A percentile compares a stretch with the other conserved stretches of the same genome.
These are phyloP conservation scores for Neurospora sp. DNA, from an alignment of 495 filamentous ascomycete species.

Conservation along the genomic window DNA sequence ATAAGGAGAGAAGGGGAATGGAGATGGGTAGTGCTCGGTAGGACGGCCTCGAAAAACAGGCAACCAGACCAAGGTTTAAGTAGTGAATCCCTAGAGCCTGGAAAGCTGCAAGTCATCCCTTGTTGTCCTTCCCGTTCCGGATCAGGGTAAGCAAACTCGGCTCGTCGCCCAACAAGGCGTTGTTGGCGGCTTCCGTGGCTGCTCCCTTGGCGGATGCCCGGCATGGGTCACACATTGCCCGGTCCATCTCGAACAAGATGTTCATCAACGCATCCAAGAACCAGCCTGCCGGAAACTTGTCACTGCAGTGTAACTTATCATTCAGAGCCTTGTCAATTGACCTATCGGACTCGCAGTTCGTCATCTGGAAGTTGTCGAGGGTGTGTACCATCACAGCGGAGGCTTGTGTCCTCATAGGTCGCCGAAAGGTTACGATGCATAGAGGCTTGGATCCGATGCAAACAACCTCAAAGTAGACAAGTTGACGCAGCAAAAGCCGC, in stretches of 20 bases:
- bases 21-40: too few species aligned
- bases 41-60: not conserved
- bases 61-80: not conserved
- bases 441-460: not conserved
- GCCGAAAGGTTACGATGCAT: not conserved
- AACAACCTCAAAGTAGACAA: too few species aligned
- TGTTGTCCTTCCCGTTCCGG: not conserved
- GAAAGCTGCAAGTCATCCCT: not conserved
- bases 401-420: not conserved
- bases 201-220: not conserved
- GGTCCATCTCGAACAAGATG: not conserved
- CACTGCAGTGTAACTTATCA: not conserved
- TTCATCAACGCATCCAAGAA: not conserved
- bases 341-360: too few species aligned
- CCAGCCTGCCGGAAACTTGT: not conserved
- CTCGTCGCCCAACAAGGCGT: not conserved
- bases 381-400: not conserved
- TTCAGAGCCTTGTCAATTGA: not conserved
- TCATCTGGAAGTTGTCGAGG: too few species aligned
- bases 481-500: too few species aligned
- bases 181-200: not conserved
- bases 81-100: fast-evolving
- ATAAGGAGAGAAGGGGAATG: too few species aligned
- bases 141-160: not conserved
- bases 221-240: not conserved